Evolutionary conservation across 352 stramenopile species (phyloP), one percentile per base, ranked within the genome.

Genomic region (Phytophthora ramorum): DNA sequence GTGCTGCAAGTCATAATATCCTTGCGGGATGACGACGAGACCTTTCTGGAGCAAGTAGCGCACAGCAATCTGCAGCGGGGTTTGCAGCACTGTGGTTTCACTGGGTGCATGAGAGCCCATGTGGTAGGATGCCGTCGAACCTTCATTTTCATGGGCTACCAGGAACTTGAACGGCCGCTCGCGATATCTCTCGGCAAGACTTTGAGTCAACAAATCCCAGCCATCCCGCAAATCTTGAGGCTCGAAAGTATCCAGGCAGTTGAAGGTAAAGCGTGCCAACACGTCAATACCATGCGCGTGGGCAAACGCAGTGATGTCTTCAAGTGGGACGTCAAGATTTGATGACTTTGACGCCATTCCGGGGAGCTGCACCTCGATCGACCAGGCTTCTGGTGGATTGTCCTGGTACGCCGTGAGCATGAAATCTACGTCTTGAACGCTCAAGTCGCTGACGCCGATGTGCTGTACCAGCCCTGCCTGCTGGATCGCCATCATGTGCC

Each of bases 371-470:
- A 75, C 45, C 13, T 45, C 22, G 0, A 87, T 56, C 26, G 14
- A 78, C 46, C 22, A 79, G 49, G 26, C 57, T 54, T 62, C 26
- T 4, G 79, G 78, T 34, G 46, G 56, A 13, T 72, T 48, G 1
- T 24, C n/a, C 0, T 75, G 77, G 26, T 61, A 72, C 3, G 69
- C 54, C 0, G 57, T 79, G 38, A 83, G 66, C 19, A 90, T 45
- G 37, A 92, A 87, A 66, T 92, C 83, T 6, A 86, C 75, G 46
- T 88, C 79, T 58, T 85, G 73, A 30, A 82, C 67, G 7, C 50
- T 71, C 19, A 88, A 81, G 40, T 79, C 73, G 34, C 71, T 79
- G 17, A 87, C 46, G 0, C 83, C 81, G 8, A 90, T 77, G 9
- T 76, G 51, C 34, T 58, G 38, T 1, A 72, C 77, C 1, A 89